Base-by-base conservation (phyloP, 2,329 filamentous ascomycete species). In the Coniochaeta ligniaria region DNA sequence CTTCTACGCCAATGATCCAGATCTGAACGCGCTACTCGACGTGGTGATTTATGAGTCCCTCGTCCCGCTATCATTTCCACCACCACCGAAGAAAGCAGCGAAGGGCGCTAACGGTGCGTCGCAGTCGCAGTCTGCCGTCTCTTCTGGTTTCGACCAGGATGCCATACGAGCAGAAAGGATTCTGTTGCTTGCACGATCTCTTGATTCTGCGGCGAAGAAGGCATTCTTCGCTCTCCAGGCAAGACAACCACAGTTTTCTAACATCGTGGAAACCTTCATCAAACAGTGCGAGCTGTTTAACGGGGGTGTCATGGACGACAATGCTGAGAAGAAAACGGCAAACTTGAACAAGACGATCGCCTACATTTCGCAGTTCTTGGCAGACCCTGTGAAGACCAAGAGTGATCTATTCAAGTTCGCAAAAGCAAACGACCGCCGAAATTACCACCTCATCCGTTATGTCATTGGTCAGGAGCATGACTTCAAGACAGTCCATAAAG, bases 251-350 rank as follows among this genome's bases (percentile, higher is more conserved):
- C 83, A 86, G 57, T 87, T 91, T 67, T 87, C 90, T 33, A 86
- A 86, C 62, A 89, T 89, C 43, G 79, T 97, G 62, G 83, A 86
- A 43, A 80, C 86, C n/a, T 92, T 94, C 66, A 77, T 99, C 56
- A 86, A 89, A 66, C 80, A 87, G n/a, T 97, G 92, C 69, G 93
- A 97, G 71, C 83, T 89, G 16, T 96, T 90, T 75, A 97, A 98
- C 68, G 92, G 92, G 26, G 93, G 93, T 33, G 87, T 95, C 14
- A 86, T 91, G 63, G 87, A 90, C 20, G 81, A 83, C n/a, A 85
- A 90, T 58, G 84, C 87, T 62, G 86, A 87, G 26, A 84, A 82
- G 65, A 81, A 88, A 66, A 92, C 92, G 67, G 78, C 80, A 11
- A 87, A 87, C 60, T 81, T 99, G 33, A 84, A 86, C 61, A 87